A percentile compares a stretch with the other conserved stretches of the same genome.
These are phyloP conservation scores for Fusarium xylarioides DNA, from an alignment of 2,329 filamentous ascomycete species.

Conservation along the genomic window DNA sequence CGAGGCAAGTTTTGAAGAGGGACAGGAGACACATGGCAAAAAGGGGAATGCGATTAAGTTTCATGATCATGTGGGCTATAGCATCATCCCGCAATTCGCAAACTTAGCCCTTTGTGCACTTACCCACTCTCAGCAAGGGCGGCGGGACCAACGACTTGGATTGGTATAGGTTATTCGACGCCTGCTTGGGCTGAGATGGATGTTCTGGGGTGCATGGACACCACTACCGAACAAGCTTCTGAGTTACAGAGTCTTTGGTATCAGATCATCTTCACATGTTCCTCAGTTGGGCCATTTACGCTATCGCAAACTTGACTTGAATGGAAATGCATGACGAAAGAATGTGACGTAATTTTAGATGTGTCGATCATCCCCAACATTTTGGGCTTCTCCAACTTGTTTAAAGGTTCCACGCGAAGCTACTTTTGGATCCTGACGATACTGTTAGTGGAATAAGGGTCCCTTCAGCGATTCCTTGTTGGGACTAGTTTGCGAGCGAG, in stretches of 20 bases:
- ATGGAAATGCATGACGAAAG: background rate
- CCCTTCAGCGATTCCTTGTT: background rate
- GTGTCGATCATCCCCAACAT: background rate
- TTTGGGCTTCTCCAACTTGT: background rate
- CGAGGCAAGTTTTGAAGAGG: background rate
- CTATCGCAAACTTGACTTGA: background rate
- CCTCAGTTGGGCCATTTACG: background rate
- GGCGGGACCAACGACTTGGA: background rate
- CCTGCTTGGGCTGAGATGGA: background rate
- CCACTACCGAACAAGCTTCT: background rate
- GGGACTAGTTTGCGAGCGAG: background rate
- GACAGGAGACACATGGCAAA: background rate
- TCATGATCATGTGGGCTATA: background rate
- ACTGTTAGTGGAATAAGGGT: background rate
- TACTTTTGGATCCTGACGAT: background rate
- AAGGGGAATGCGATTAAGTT: background rate
- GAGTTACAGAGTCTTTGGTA: background rate
- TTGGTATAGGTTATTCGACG: background rate
- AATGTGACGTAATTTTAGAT: background rate
- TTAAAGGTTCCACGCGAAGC: background rate
- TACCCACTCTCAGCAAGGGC: background rate
- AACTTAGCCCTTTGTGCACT: background rate
- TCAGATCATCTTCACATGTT: background rate
- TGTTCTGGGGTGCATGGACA: background rate
- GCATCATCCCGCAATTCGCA: background rate